Base-by-base conservation (phyloP, 139 green algal species). In the Chlorella sp. region DNA sequence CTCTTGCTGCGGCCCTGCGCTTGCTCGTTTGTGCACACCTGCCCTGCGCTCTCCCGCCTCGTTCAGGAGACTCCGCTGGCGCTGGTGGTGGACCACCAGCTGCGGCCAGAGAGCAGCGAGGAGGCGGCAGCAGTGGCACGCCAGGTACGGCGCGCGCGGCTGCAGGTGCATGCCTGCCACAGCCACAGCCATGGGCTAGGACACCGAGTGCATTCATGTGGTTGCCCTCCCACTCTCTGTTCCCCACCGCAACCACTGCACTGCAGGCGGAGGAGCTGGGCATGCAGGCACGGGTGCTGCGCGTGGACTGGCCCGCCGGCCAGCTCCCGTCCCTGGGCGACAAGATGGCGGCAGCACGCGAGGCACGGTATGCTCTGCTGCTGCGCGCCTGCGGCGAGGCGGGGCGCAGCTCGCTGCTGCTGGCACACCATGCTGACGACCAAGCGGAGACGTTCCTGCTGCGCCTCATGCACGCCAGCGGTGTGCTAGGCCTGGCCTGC, bases 391-490 rank as follows among this genome's bases (percentile, higher is more conserved):
- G 81, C 57, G 60, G 73, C 0, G 32, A 60, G 34, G 36, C 30
- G n/a, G 65, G 84, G 25, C 25, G 88, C 2, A 21, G 47, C 32
- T n/a, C 78, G 30, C 80, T 94, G 69, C 75, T 94, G 38, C 86
- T 81, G 36, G 91, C 71, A 1, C 91, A 94, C 79, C 91, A 94
- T 56, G 90, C 81, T 79, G 89, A 88, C 44, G 89, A 94, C 75
- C 90, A 94, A 78, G 88, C 81, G 23, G 91, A 94, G 75, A 93
- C 85, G 17, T 85, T 94, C 17, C 68, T 94, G 55, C 87, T 94
- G 74, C 88, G 91, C 30, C 72, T 92, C 13, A 44, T 85, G 38
- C 90, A 91, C 32, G 91, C 80, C 41, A 92, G 83, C 65, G 91
- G 91, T 36, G 36, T 94, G 30, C 73, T 44, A 15, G 91, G 91